Evolutionary conservation across 768 basidiomycete species (phyloP).

Genomic region (Tephrocybe sp.): DNA sequence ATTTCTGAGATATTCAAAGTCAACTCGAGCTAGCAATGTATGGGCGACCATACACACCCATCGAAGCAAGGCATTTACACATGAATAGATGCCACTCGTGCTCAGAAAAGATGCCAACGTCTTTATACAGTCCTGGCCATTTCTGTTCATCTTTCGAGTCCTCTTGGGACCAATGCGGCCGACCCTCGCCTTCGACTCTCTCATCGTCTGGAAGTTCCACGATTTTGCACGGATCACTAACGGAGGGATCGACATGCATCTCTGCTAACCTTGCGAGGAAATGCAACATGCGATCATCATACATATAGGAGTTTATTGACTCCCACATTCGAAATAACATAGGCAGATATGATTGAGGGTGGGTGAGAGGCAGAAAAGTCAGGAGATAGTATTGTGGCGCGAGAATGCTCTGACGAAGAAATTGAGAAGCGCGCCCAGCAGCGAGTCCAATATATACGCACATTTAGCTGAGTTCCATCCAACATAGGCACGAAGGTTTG

Average conservation of each 20-base stretch:
- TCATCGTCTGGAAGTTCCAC: conserved; percentile 70
- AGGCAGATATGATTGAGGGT: conserved; percentile 81
- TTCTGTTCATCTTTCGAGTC: conserved; percentile 35
- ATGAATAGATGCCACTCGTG: conserved; percentile 84
- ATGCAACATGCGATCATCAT: conserved; percentile 87
- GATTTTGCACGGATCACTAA: conserved; percentile 73
- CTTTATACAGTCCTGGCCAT: conserved; percentile 80
- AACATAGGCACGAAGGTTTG: conserved; percentile 79
- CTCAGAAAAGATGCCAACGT: conserved; percentile 86
- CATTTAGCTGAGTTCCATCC: conserved; percentile 73
- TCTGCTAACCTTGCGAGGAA: conserved; percentile 78
- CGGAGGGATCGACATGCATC: conserved; percentile 75
- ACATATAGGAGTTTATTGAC: conserved; percentile 85
- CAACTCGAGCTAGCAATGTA: conserved; percentile 5
- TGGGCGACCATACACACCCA: conserved; percentile 51
- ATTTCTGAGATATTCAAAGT: conserved; percentile 49
- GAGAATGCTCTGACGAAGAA: conserved; percentile 55
- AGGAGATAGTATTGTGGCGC: conserved; percentile 84
- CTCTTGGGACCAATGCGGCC: conserved; percentile 54
- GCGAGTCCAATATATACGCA: conserved; percentile 31
- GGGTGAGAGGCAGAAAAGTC: conserved; percentile 82
- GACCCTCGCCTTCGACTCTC: conserved; percentile 57
- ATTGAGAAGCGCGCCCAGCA: conserved; percentile 9
- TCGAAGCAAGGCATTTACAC: conserved; percentile 84
- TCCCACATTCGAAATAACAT: conserved; percentile 88